Percentiles rank a stretch among this genome's conserved stretches.
Conservation (phyloP, 2,329 filamentous ascomycete genomes). For the Pleoardoris graminearum region DNA sequence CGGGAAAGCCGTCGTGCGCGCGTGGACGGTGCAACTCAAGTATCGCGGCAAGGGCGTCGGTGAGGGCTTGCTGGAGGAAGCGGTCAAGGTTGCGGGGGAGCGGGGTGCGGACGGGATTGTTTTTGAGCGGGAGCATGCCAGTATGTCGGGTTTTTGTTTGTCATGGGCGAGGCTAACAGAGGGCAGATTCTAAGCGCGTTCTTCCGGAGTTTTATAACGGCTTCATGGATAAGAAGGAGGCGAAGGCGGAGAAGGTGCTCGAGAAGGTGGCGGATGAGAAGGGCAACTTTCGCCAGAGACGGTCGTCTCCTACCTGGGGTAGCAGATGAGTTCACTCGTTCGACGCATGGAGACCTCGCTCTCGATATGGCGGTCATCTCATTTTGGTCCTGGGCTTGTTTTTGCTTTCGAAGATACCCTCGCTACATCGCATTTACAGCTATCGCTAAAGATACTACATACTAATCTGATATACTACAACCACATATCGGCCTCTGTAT, state of each 20-base stretch:
- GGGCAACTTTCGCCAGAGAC: conserved; percentile 44
- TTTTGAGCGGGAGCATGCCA: conserved; percentile 78
- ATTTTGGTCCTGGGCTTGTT: conserved; percentile 1
- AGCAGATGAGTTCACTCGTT: conserved; percentile 28
- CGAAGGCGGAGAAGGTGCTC: conserved; percentile 39
- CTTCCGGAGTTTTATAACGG: conserved; percentile 42
- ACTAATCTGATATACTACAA: background rate
- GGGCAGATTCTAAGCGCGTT: conserved; percentile 38
- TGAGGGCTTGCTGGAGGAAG: conserved; percentile 71
- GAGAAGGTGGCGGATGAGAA: conserved; percentile 45
- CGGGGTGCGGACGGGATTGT: conserved; percentile 70
- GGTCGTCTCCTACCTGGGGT: conserved; percentile 44
- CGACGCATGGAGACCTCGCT: too few species aligned
- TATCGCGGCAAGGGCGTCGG: conserved; percentile 76
- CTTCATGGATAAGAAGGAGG: conserved; percentile 40
- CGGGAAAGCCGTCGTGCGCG: conserved; percentile 72
- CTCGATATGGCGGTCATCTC: background rate
- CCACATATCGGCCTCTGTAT: background rate
- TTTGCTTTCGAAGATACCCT: conserved; percentile 14
- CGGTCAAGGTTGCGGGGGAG: conserved; percentile 68
- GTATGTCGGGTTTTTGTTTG: conserved; percentile 50
- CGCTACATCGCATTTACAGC: conserved; percentile 9
- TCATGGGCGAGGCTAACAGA: conserved; percentile 16
- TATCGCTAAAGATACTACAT: conserved; percentile 3
- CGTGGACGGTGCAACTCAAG: conserved; percentile 75